phyloP scores from a whole-genome alignment of 2,329 filamentous ascomycete genomes.

The Botryotinia globosa region DNA sequence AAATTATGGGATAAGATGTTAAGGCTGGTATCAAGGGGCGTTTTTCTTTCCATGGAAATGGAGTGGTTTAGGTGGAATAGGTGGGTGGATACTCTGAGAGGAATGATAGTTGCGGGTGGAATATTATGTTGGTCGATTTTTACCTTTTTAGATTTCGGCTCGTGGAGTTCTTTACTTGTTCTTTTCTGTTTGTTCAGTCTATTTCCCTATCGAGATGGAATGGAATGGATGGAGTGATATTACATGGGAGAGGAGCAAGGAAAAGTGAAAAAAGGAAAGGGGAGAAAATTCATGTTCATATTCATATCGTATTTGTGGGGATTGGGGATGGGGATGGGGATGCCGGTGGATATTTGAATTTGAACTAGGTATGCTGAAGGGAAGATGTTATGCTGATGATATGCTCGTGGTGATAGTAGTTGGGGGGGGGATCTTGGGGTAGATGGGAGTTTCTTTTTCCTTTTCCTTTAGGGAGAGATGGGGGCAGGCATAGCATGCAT shows the following conservation, averaged over 20 bases:
- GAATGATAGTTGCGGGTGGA: not conserved
- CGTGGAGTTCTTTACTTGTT: not conserved
- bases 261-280: not conserved
- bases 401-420: not conserved
- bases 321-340: not conserved
- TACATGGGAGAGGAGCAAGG: not conserved
- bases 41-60: not conserved
- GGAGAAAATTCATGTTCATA: not conserved
- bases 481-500: not conserved
- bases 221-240: not conserved
- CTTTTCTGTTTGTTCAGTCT: not conserved
- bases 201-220: not conserved
- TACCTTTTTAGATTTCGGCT: not conserved
- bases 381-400: not conserved
- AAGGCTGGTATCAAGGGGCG: not conserved
- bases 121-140: not conserved
- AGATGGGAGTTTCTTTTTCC: not conserved
- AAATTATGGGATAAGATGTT: not conserved
- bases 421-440: no score
- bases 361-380: not conserved
- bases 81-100: not conserved
- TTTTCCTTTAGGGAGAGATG: not conserved
- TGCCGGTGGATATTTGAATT: not conserved
- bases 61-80: slow-evolving; percentile 2
- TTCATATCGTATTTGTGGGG: no score